Percentiles rank a stretch among this genome's conserved stretches.
phyloP scores from a whole-genome alignment of 805 yeast species.

The Ascoidea asiatica region DNA sequence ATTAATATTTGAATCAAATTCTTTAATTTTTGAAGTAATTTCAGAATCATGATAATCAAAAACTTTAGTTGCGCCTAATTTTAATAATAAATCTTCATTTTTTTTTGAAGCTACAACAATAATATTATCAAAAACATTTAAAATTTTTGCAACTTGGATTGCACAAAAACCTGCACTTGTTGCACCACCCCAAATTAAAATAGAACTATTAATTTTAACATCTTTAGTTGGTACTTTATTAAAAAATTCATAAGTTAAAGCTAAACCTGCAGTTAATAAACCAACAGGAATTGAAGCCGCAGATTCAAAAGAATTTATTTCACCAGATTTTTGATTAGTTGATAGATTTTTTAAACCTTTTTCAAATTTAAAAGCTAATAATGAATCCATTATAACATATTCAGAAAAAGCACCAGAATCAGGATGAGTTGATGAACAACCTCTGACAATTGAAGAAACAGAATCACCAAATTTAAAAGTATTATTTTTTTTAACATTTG shows the following conservation, averaged over 20 bases:
- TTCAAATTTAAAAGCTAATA: conserved; percentile 20
- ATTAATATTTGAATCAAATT: conserved; percentile 15
- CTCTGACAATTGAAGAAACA: conserved; percentile 42
- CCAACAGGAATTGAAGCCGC: conserved; percentile 52
- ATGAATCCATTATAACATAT: conserved; percentile 28
- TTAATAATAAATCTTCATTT: conserved; percentile 25
- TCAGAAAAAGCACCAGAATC: conserved; percentile 49
- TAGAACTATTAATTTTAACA: conserved; percentile 23
- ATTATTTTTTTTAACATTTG: neutral
- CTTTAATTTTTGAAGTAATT: conserved; percentile 28
- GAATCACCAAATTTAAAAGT: conserved; percentile 29
- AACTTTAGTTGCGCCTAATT: conserved; percentile 35
- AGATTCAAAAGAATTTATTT: conserved; percentile 39
- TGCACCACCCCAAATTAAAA: conserved; percentile 58
- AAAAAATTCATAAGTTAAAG: conserved; percentile 19
- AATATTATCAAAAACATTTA: conserved; percentile 27
- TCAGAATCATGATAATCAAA: conserved; percentile 37
- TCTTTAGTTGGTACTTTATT: conserved; percentile 12
- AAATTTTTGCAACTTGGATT: conserved; percentile 43
- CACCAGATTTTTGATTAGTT: conserved; percentile 20
- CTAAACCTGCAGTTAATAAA: conserved; percentile 33
- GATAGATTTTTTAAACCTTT: conserved; percentile 10
- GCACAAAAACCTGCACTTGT: conserved; percentile 45
- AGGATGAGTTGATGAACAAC: conserved; percentile 28
- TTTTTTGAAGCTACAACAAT: conserved; percentile 37